These are phyloP conservation scores for Graphium sp. DNA, from an alignment of 2,329 filamentous ascomycete genomes.

Conservation along the genomic window DNA sequence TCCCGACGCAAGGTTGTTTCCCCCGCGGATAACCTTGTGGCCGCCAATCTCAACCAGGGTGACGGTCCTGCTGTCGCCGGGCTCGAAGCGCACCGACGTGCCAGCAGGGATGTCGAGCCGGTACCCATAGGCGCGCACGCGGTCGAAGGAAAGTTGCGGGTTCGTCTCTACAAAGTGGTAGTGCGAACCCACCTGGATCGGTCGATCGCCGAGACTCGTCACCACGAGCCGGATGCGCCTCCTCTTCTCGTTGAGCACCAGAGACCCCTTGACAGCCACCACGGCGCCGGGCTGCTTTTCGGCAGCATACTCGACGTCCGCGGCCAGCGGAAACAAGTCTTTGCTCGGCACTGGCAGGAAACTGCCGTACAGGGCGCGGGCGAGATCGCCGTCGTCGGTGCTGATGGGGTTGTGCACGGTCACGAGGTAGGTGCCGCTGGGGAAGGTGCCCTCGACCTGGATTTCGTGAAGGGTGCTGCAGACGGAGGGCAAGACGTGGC, in stretches of 20 bases:
- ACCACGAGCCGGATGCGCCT: slow-evolving; percentile 60
- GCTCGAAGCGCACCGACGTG: slow-evolving; percentile 86
- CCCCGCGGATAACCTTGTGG: slow-evolving; percentile 62
- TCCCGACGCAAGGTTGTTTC: slow-evolving; percentile 65
- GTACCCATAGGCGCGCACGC: slow-evolving; percentile 65
- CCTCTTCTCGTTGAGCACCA: slow-evolving; percentile 58
- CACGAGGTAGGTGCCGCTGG: slow-evolving; percentile 78
- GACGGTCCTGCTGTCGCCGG: slow-evolving; percentile 81
- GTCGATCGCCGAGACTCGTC: slow-evolving; percentile 74
- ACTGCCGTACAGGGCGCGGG: slow-evolving; percentile 76
- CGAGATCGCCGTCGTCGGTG: slow-evolving; percentile 71
- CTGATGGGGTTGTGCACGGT: slow-evolving; percentile 85
- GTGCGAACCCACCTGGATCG: slow-evolving; percentile 85
- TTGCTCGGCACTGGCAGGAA: slow-evolving; percentile 67
- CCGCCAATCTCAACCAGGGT: slow-evolving; percentile 80
- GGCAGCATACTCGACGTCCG: slow-evolving; percentile 47
- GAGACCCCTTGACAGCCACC: slow-evolving; percentile 48
- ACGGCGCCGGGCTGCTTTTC: slow-evolving; percentile 66
- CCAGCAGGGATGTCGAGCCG: slow-evolving; percentile 81
- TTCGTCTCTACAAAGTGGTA: slow-evolving; percentile 97
- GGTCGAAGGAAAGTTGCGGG: slow-evolving; percentile 76
- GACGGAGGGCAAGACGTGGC: slow-evolving; percentile 78
- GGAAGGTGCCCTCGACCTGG: slow-evolving; percentile 90
- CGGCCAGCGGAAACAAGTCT: slow-evolving; percentile 49
- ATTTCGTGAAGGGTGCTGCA: slow-evolving; percentile 64